Base-by-base conservation (phyloP, 495 filamentous ascomycete genomes). In the Aspergillus indologenus region DNA sequence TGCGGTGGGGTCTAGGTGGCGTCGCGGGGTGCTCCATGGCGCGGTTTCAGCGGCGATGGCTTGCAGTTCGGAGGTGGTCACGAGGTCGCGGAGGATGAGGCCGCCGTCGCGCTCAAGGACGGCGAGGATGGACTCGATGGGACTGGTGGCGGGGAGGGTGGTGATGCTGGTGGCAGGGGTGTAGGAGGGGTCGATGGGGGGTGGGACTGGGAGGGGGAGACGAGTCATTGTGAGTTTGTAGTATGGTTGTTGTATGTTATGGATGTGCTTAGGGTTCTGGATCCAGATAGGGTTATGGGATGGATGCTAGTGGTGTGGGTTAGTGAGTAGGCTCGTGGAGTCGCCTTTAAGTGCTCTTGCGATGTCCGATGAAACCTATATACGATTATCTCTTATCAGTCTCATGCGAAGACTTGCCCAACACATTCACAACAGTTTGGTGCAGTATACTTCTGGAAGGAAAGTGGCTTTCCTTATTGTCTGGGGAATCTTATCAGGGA, bases 81-180 rank as follows among this genome's bases (percentile, higher is more conserved):
- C 64, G 22, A 72, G 60, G 24, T 68, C 58, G 11, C 54, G 64
- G 44, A 74, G 50, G 47, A 74, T 71, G 11, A 74, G 40, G 18
- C 61, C 71, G 22, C 71, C 71, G 56, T 74, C 70, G 24, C 70
- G 70, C 6, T 65, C 66, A 19, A 74, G 57, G 45, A 68, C 42
- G 17, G 57, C 42, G 44, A 74, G 60, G 24, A 72, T 74, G 23
- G 71, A 62, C 45, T 71, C 58, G 42, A 71, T 59, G 1, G 71
- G 59, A 0, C 58, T 45, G 11, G 55, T 59, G 20, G 66, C 61
- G 15, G 66, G 66, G 44, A 66, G 20, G 21, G 49, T 60, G 29
- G 40, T 55, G 24, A 67, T 21, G 20, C 48, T 20, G 19, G 22
- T 21, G 2, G 3, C 23, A 19, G 64, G 64, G 43, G 57, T 45